phyloP scores from a whole-genome alignment of 805 yeast genomes.

The Scheffersomyces ergatensis region DNA sequence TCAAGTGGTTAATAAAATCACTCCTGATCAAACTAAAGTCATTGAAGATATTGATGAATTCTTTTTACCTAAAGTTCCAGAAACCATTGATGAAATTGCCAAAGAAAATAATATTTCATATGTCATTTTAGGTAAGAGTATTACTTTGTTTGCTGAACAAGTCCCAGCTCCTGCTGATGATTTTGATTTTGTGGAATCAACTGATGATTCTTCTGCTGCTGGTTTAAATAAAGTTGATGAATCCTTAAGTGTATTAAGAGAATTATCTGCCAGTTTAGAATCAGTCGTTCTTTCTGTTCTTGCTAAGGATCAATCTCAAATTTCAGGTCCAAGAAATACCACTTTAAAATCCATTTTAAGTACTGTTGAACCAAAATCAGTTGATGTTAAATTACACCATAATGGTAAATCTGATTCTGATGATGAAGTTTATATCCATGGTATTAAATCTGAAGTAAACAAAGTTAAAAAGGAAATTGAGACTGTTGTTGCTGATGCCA shows the following conservation, averaged over 20 bases:
- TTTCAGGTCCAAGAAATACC: slow-evolving; percentile 60
- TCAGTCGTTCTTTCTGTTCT: slow-evolving; percentile 52
- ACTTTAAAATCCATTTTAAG: slow-evolving; percentile 49
- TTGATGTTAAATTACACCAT: slow-evolving; percentile 46
- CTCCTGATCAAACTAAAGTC: slow-evolving; percentile 62
- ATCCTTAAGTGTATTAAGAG: slow-evolving; percentile 57
- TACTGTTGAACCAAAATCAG: slow-evolving; percentile 36
- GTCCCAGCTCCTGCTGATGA: slow-evolving; percentile 32
- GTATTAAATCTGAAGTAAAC: slow-evolving; percentile 62
- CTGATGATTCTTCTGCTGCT: slow-evolving; percentile 56
- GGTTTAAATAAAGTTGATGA: slow-evolving; percentile 53
- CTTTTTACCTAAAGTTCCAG: slow-evolving; percentile 47
- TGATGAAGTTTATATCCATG: slow-evolving; percentile 64
- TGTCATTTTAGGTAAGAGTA: slow-evolving; percentile 52
- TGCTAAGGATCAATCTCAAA: slow-evolving; percentile 52
- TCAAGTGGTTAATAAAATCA: slow-evolving; percentile 63
- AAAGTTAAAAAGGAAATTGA: slow-evolving; percentile 52
- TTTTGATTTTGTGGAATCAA: slow-evolving; percentile 62
- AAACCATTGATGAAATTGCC: slow-evolving; percentile 39
- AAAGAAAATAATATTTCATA: slow-evolving; percentile 49
- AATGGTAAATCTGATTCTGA: slow-evolving; percentile 29
- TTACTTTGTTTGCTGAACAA: slow-evolving; percentile 58
- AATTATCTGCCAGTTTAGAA: slow-evolving; percentile 52
- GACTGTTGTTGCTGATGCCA: slow-evolving; percentile 53
- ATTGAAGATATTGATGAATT: slow-evolving; percentile 68